These are phyloP conservation scores for Gnomoniopsis smithogilvyi DNA, from an alignment of 2,329 filamentous ascomycete genomes.

Conservation along the genomic window DNA sequence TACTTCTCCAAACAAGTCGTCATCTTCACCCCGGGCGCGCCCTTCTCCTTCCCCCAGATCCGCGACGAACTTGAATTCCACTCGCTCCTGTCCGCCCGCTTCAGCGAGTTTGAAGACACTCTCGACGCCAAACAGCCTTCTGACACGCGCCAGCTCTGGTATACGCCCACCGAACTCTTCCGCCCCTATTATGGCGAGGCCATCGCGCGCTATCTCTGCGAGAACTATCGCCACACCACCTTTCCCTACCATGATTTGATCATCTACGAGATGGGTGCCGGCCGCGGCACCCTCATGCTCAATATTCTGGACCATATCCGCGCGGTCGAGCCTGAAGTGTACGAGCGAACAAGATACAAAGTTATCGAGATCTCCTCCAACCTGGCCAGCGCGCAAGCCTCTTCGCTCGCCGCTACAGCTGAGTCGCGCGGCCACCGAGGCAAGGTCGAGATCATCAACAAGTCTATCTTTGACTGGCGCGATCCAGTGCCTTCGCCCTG, in stretches of 20 bases:
- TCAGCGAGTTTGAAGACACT: constrained; percentile 84
- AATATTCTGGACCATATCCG: constrained; percentile 98
- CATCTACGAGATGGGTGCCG: constrained; percentile 98
- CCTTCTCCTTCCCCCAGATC: constrained; percentile 82
- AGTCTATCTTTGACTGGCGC: constrained; percentile 92
- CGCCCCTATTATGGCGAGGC: constrained; percentile 95
- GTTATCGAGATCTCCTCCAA: constrained; percentile 92
- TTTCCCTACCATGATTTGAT: constrained; percentile 96
- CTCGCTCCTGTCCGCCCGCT: constrained; percentile 69
- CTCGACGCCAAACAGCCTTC: constrained; percentile 71
- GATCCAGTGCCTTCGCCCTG: constrained; percentile 85
- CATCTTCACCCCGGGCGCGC: constrained; percentile 89
- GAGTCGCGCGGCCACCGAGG: constrained; percentile 71
- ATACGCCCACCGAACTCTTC: constrained; percentile 97
- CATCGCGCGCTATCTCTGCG: constrained; percentile 90
- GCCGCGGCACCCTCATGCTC: constrained; percentile 95
- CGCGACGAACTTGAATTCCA: constrained; percentile 86
- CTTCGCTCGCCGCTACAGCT: constrained; percentile 64
- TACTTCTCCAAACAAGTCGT: constrained; percentile 97
- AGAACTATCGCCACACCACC: constrained; percentile 90
- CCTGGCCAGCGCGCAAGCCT: constrained; percentile 73
- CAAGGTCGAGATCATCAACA: constrained; percentile 93
- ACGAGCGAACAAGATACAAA: constrained; percentile 87
- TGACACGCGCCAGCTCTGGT: constrained; percentile 90
- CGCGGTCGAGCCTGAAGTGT: constrained; percentile 83